Percentiles rank a stretch among this genome's conserved stretches.
phyloP scores from a whole-genome alignment of 805 yeast species.

The Monosporozyma solicola region DNA sequence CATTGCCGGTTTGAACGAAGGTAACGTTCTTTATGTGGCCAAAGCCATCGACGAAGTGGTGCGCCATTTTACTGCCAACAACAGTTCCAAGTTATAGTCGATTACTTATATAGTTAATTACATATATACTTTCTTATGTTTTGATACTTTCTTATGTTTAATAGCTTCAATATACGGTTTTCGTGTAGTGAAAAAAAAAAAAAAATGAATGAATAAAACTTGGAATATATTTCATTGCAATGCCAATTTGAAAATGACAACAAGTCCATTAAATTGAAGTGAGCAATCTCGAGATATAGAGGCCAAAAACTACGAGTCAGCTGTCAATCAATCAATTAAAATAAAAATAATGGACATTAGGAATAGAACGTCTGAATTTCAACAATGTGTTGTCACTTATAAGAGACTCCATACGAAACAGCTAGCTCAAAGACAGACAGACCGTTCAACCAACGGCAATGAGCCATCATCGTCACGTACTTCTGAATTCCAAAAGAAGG shows the following conservation, averaged over 20 bases:
- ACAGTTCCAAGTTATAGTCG: constrained; percentile 1
- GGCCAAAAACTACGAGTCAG: background rate
- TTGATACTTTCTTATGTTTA: background rate
- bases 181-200: background rate
- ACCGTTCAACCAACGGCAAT: background rate
- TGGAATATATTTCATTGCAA: background rate
- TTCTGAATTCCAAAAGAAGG: constrained; percentile 56
- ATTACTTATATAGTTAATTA: too few species aligned
- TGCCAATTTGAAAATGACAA: background rate
- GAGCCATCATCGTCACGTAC: constrained; percentile 13
- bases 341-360: constrained; percentile 34
- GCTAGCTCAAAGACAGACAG: background rate
- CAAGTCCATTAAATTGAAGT: background rate
- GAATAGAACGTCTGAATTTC: constrained; percentile 88
- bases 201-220: background rate
- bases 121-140: background rate
- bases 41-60: constrained; percentile 74
- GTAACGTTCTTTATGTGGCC: constrained; percentile 73
- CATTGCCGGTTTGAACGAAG: constrained; percentile 82
- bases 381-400: constrained; percentile 76
- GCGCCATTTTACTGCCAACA: constrained; percentile 20
- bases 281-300: too few species aligned
- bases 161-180: background rate
- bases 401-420: constrained; percentile 44
- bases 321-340: background rate